phyloP scores from a whole-genome alignment of 257 asterid species.

The Penstemon newberryi region DNA sequence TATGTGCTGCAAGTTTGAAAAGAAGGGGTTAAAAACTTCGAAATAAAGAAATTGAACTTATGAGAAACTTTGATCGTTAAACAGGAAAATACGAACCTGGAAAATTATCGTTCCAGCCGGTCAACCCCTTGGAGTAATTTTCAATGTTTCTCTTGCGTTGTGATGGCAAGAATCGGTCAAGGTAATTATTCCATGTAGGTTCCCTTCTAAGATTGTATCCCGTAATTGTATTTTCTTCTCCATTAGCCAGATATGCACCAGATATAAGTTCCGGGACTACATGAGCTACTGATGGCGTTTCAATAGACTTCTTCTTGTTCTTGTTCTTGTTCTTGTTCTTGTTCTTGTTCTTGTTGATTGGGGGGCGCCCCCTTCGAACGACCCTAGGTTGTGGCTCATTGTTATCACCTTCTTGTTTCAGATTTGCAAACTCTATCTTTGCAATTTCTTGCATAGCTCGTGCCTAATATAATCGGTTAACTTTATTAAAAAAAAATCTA shows the following conservation, averaged over 20 bases:
- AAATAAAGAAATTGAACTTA: no score
- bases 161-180: no score
- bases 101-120: no score
- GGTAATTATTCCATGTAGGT: constrained; percentile 45
- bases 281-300: constrained; percentile 54
- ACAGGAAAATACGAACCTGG: constrained; percentile 18
- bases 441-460: constrained; percentile 82
- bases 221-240: constrained; percentile 55
- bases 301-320: constrained; percentile 60
- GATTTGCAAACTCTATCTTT: constrained; percentile 76
- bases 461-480: constrained; percentile 55
- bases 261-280: constrained; percentile 55
- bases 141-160: no score
- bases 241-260: constrained; percentile 55
- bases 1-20: constrained; percentile 56
- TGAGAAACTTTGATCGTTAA: constrained; percentile 5
- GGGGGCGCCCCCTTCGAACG: constrained; percentile 96
- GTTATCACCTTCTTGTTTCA: constrained; percentile 82
- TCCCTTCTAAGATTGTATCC: constrained; percentile 83
- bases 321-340: no score
- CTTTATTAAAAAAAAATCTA: constrained; percentile 12
- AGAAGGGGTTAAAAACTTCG: constrained; percentile 1
- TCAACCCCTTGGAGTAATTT: no score
- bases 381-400: constrained; percentile 93
- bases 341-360: constrained; percentile 68